A percentile compares a stretch with the other conserved stretches of the same genome.
These are phyloP conservation scores for Ophiosphaerella korrae DNA, from an alignment of 2,329 filamentous ascomycete genomes.

Conservation along the genomic window DNA sequence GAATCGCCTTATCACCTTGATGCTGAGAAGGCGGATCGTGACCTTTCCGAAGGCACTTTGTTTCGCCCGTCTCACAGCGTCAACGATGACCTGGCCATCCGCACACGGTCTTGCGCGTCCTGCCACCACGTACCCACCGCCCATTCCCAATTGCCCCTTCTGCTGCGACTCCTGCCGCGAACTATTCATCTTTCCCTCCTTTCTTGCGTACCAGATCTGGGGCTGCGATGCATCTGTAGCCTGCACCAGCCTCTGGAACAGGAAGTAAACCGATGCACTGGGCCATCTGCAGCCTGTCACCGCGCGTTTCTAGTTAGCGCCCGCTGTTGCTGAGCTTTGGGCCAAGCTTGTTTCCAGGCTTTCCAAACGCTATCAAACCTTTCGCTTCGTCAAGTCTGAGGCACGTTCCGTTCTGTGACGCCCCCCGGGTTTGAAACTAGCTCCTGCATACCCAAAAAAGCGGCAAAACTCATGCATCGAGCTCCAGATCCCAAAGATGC, in stretches of 20 bases:
- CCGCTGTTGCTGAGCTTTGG: slow-evolving; percentile 38
- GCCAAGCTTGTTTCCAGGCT: slow-evolving; percentile 45
- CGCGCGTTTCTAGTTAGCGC: slow-evolving; percentile 40
- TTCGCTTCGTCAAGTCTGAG: slow-evolving; percentile 43
- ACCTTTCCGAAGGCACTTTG: slow-evolving; percentile 34
- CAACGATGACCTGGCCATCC: slow-evolving; percentile 28
- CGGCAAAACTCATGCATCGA: slow-evolving; percentile 36
- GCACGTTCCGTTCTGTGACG: slow-evolving; percentile 44
- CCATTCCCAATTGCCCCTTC: background rate
- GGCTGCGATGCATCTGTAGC: background rate
- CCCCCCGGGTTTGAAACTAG: slow-evolving; percentile 48
- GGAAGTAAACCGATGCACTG: slow-evolving; percentile 32
- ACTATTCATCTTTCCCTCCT: background rate
- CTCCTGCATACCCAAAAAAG: slow-evolving; percentile 36
- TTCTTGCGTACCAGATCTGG: background rate
- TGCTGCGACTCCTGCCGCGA: background rate
- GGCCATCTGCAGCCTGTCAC: slow-evolving; percentile 35
- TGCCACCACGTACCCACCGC: slow-evolving; percentile 3
- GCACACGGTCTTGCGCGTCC: slow-evolving; percentile 25
- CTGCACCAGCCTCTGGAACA: slow-evolving; percentile 7
- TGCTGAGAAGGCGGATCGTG: slow-evolving; percentile 39
- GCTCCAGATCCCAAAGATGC: slow-evolving; percentile 25
- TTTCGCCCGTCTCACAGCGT: slow-evolving; percentile 44
- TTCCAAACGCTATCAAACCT: slow-evolving; percentile 46
- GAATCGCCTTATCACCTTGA: slow-evolving; percentile 33